Evolutionary conservation across 2,329 filamentous ascomycete species (phyloP), one percentile per base, ranked within the genome.

Genomic region (Calycina marina): DNA sequence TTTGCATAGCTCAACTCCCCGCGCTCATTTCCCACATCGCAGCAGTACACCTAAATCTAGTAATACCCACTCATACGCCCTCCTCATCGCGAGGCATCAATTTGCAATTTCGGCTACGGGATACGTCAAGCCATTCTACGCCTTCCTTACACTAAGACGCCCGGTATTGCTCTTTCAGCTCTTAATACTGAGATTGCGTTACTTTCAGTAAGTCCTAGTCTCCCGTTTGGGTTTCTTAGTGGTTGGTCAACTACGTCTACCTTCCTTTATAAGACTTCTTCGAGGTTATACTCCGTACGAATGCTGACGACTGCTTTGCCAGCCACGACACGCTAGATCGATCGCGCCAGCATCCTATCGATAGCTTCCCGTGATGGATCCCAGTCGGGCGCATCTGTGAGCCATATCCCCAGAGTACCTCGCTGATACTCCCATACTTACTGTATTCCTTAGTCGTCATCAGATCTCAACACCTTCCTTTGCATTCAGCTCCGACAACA

Each of bases 361-460:
- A 43, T 37, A 38, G 42, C 40, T 41, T 47, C 46, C 50, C 54
- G 54, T 50, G 56, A 69, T 69, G 65, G 61, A 67, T 48, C 56
- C 63, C 40, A 59, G 53, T 48, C 63, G 68, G 47, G 54, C 60
- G 49, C 60, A 66, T 47, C 50, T 67, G 67, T 72, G 65, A 54
- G 65, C 48, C 43, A 31, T 46, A 38, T 47, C 47, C 43, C 41
- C 43, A 42, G 38, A 35, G 25, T 36, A 34, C 46, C 34, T 34
- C 36, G 36, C 42, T 39, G 40, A 38, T 43, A 45, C 31, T 38
- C 35, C 38, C 48, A 22, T n/a, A 50, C 62, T 63, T 53, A 62
- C 55, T 40, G 52, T 42, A 36, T 42, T 37, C 41, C 38, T 47
- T 33, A 66, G 62, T 49, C 57, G 53, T 47, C 61, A 63, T 45